Percentiles rank a stretch among this genome's conserved stretches.
Conservation (phyloP, 2,329 filamentous ascomycete genomes). For the Fusarium piperis region DNA sequence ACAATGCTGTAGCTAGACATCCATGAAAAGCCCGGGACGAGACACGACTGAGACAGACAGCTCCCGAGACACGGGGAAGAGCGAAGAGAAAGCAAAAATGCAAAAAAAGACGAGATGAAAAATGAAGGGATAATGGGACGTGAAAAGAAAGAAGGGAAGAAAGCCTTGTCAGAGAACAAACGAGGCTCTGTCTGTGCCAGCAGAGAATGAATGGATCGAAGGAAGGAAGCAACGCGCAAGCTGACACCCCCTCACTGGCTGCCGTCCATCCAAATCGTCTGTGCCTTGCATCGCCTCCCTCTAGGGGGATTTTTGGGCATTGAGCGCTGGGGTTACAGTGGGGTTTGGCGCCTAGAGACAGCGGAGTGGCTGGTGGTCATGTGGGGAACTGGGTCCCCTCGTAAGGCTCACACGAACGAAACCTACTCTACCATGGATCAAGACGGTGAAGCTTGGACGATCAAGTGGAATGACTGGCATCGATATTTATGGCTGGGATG, state of each 20-base stretch:
- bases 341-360: not conserved
- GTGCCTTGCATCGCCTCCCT: constrained; percentile 10
- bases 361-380: not conserved
- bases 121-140: not conserved
- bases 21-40: not conserved
- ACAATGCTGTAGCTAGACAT: constrained; percentile 5
- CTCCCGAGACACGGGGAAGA: constrained; percentile 10
- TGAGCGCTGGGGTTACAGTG: not conserved
- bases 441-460: not conserved
- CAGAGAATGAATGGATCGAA: not conserved
- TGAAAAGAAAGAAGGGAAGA: not conserved
- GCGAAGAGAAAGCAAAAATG: not conserved
- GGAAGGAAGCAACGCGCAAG: not conserved
- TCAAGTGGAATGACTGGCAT: not conserved
- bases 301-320: not conserved
- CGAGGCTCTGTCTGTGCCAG: constrained; percentile 10
- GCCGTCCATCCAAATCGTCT: not conserved
- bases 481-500: not conserved
- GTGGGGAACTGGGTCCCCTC: not conserved
- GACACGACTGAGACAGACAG: constrained; percentile 18
- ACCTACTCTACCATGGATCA: not conserved
- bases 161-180: not conserved
- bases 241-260: not conserved
- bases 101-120: constrained; percentile 3
- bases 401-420: not conserved